phyloP scores from a whole-genome alignment of 768 basidiomycete genomes.

The Rickenella mellea region DNA sequence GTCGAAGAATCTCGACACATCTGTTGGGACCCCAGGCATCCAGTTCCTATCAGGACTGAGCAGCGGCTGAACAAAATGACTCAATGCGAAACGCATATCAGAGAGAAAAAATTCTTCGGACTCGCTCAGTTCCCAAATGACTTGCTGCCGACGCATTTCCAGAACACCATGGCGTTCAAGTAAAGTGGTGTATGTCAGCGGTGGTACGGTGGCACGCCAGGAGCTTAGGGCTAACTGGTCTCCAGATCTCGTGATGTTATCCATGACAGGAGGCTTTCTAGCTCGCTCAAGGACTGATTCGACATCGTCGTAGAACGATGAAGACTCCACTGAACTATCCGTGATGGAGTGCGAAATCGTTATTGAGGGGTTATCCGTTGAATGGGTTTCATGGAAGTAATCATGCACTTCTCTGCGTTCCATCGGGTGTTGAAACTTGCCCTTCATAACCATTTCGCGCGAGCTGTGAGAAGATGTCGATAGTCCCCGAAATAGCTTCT shows the following conservation, averaged over 20 bases:
- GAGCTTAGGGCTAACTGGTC: too few relatives aligned
- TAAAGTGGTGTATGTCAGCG: slow-evolving; percentile 25
- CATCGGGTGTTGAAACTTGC: neutral
- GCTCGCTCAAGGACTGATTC: too few relatives aligned
- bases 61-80: slow-evolving; percentile 71
- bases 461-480: slow-evolving; percentile 15
- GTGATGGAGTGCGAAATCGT: slow-evolving; percentile 5
- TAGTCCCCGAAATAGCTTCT: slow-evolving; percentile 35
- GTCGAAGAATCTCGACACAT: slow-evolving; percentile 68
- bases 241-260: too few relatives aligned
- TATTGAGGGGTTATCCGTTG: slow-evolving; percentile 3
- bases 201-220: slow-evolving; percentile 25
- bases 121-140: slow-evolving; percentile 58
- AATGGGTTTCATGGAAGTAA: slow-evolving; percentile 14
- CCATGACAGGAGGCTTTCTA: neutral
- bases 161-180: slow-evolving; percentile 29
- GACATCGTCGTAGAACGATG: slow-evolving; percentile 10
- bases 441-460: slow-evolving; percentile 8
- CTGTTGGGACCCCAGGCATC: slow-evolving; percentile 71
- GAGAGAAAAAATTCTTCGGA: slow-evolving; percentile 64
- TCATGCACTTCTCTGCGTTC: slow-evolving; percentile 10
- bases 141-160: slow-evolving; percentile 56
- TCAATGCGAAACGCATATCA: slow-evolving; percentile 53
- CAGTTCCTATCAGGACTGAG: slow-evolving; percentile 63
- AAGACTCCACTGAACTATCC: slow-evolving; percentile 6